Percentiles rank a stretch among this genome's conserved stretches.
These are phyloP conservation scores for Botrytis byssoidea DNA, from an alignment of 2,329 filamentous ascomycete species.

Conservation along the genomic window DNA sequence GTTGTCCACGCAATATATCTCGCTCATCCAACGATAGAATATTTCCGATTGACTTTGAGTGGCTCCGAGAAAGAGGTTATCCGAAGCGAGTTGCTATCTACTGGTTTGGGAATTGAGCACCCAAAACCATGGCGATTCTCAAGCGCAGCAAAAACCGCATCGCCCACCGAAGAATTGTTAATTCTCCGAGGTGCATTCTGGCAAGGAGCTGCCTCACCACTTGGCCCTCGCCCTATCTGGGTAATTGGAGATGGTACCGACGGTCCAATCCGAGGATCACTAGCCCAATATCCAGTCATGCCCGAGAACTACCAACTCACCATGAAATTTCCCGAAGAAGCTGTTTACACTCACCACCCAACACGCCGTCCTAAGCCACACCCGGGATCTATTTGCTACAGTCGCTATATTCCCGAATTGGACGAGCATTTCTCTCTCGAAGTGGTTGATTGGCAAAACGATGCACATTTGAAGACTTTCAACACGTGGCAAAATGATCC, in stretches of 20 bases:
- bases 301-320: slow-evolving; percentile 47
- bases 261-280: slow-evolving; percentile 42
- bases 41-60: slow-evolving; percentile 39
- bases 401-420: slow-evolving; percentile 74
- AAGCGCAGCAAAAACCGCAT: not conserved
- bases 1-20: slow-evolving; percentile 42
- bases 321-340: slow-evolving; percentile 31
- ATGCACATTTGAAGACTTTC: slow-evolving; percentile 67
- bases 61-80: slow-evolving; percentile 37
- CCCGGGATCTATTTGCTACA: slow-evolving; percentile 71
- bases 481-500: slow-evolving; percentile 83
- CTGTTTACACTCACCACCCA: slow-evolving; percentile 62
- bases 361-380: slow-evolving; percentile 68
- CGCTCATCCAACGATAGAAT: slow-evolving; percentile 37
- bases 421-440: slow-evolving; percentile 75
- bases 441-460: slow-evolving; percentile 65
- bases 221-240: slow-evolving; percentile 64
- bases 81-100: slow-evolving; percentile 37
- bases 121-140: slow-evolving; percentile 24
- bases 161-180: slow-evolving; percentile 42
- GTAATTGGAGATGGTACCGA: slow-evolving; percentile 29
- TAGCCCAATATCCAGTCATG: slow-evolving; percentile 41
- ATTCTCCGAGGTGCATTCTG: slow-evolving; percentile 61
- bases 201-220: slow-evolving; percentile 67
- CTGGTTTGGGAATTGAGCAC: slow-evolving; percentile 30